Evolutionary conservation across 2,329 filamentous ascomycete genomes (phyloP).

Genomic region (Neonectria hederae): DNA sequence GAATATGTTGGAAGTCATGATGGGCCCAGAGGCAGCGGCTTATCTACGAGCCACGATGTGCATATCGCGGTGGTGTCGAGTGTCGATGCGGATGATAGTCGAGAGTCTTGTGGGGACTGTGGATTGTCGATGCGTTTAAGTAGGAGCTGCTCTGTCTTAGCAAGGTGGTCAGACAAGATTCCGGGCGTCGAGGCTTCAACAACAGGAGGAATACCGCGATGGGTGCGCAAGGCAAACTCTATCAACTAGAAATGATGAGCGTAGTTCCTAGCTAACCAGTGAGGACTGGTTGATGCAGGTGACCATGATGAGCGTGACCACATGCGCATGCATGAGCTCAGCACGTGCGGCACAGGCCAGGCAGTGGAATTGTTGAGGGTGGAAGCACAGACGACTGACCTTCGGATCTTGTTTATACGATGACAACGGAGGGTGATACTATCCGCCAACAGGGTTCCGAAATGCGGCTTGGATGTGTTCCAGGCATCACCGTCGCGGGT

Average conservation of each 20-base stretch:
- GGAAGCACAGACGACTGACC: neutral
- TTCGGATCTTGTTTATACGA: neutral
- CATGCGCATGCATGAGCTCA: constrained; percentile 32
- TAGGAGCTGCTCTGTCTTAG: neutral
- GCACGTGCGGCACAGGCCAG: constrained; percentile 6
- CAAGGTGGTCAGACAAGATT: neutral
- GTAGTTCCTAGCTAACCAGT: neutral
- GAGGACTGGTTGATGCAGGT: constrained; percentile 23
- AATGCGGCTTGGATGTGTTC: constrained; percentile 18
- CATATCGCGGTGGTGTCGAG: constrained; percentile 31
- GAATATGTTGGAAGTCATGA: constrained; percentile 60
- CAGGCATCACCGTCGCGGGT: constrained; percentile 39
- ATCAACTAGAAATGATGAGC: neutral
- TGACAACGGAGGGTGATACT: neutral
- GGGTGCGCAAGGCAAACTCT: neutral
- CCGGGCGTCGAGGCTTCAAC: neutral
- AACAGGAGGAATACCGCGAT: neutral
- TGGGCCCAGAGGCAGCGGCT: constrained; percentile 19
- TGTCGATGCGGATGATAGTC: neutral
- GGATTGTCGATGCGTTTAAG: neutral
- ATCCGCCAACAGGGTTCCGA: neutral
- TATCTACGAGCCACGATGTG: constrained; percentile 12
- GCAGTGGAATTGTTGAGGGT: neutral
- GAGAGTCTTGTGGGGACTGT: neutral
- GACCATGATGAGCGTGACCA: constrained; percentile 40